Evolutionary conservation across 768 basidiomycete species (phyloP).

Genomic region (Lactarius akahatsu): DNA sequence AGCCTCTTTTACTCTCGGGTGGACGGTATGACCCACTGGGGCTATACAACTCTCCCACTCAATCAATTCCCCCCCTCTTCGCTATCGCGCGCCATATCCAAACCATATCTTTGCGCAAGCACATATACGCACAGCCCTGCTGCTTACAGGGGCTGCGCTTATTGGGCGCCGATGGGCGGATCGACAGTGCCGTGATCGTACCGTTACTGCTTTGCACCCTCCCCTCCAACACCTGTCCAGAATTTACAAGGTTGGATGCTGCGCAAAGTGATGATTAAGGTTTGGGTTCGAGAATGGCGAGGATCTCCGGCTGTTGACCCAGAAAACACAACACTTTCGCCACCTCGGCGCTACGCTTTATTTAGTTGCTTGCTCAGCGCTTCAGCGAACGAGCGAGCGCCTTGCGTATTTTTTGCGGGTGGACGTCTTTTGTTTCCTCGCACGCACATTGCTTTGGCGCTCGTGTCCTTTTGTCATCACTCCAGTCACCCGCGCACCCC

Average conservation of each 20-base stretch:
- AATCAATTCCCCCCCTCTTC: background rate
- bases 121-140: conserved; percentile 4
- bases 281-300: conserved; percentile 3
- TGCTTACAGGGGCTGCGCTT: conserved; percentile 25
- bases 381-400: background rate
- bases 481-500: background rate
- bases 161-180: conserved; percentile 28
- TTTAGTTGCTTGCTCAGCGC: conserved; percentile 1
- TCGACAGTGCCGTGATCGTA: conserved; percentile 24
- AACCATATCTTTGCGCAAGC: background rate
- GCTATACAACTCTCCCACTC: background rate
- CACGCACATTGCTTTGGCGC: background rate
- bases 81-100: background rate
- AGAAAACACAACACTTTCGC: background rate
- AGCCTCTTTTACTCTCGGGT: background rate
- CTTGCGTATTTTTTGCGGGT: background rate
- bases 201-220: background rate
- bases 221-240: background rate
- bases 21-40: background rate
- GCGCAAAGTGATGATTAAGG: conserved; percentile 15
- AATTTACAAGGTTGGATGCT: background rate
- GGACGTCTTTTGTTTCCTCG: conserved; percentile 3
- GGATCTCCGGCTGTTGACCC: conserved; percentile 8
- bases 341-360: background rate
- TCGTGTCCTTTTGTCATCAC: background rate